Percentiles rank a stretch among this genome's conserved stretches.
phyloP scores from a whole-genome alignment of 805 yeast species.

The Danielia oregonensis region DNA sequence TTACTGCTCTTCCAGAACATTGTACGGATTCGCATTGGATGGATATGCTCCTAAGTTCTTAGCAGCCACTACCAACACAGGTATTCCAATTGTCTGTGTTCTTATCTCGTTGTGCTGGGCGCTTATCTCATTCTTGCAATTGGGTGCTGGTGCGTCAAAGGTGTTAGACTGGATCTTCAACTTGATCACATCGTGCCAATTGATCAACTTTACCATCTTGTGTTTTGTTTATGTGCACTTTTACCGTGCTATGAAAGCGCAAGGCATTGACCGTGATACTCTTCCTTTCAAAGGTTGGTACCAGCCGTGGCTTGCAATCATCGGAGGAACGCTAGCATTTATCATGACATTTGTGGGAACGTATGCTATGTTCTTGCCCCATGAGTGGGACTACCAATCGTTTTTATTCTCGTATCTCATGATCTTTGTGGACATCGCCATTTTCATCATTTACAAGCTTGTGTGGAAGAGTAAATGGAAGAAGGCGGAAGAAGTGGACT shows the following conservation, averaged over 20 bases:
- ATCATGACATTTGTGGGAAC: slow-evolving; percentile 16
- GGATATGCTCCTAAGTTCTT: slow-evolving; percentile 72
- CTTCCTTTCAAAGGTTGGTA: slow-evolving; percentile 18
- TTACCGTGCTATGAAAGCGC: slow-evolving; percentile 16
- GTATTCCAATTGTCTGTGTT: slow-evolving; percentile 47
- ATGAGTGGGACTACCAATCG: slow-evolving; percentile 11
- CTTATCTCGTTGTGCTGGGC: slow-evolving; percentile 49
- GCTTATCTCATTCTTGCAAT: slow-evolving; percentile 59
- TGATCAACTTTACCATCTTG: slow-evolving; percentile 26
- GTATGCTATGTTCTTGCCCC: slow-evolving; percentile 13
- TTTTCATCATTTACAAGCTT: slow-evolving; percentile 13
- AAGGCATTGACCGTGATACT: slow-evolving; percentile 14
- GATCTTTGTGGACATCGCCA: slow-evolving; percentile 14
- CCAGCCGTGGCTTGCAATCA: slow-evolving; percentile 23
- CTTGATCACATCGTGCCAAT: slow-evolving; percentile 27
- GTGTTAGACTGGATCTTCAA: slow-evolving; percentile 35
- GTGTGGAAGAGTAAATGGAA: slow-evolving; percentile 13
- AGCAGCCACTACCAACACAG: slow-evolving; percentile 46
- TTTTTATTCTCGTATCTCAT: slow-evolving; percentile 16
- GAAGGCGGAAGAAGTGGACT: slow-evolving; percentile 15
- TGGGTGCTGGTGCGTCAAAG: slow-evolving; percentile 27
- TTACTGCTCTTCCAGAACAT: slow-evolving; percentile 72
- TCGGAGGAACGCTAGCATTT: slow-evolving; percentile 15
- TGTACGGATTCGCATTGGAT: slow-evolving; percentile 67
- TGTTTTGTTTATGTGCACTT: slow-evolving; percentile 19